phyloP scores from a whole-genome alignment of 2,329 filamentous ascomycete genomes.

The Ophiostoma australiae region DNA sequence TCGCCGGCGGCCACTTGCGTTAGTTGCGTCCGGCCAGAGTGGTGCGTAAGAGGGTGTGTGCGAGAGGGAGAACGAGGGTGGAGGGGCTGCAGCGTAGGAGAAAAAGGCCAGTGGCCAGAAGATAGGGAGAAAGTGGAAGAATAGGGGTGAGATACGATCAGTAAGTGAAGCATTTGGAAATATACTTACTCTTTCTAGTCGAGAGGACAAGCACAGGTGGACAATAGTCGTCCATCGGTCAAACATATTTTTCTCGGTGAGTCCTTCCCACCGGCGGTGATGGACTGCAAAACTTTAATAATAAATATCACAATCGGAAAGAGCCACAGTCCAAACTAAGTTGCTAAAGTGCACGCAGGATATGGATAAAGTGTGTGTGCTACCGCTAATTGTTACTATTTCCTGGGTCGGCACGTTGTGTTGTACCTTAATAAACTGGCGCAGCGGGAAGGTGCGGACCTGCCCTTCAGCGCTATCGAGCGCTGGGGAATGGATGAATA shows the following conservation, averaged over 20 bases:
- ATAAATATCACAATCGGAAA: not conserved
- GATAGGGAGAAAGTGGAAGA: not conserved
- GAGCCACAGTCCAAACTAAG: not conserved
- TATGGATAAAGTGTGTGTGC: conserved; percentile 9
- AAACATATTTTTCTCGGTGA: conserved; percentile 8
- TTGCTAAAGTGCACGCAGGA: conserved; percentile 3
- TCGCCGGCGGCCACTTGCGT: conserved; percentile 21
- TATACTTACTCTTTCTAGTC: not conserved
- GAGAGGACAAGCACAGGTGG: not conserved
- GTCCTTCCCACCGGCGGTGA: not conserved
- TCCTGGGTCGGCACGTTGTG: conserved; percentile 7
- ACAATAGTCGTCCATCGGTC: not conserved
- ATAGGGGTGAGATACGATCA: not conserved
- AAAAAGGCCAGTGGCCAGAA: conserved; percentile 4
- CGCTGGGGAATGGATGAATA: conserved; percentile 10
- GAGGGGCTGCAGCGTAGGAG: conserved; percentile 18
- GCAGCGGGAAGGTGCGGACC: conserved; percentile 22
- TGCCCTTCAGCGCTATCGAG: conserved; percentile 14
- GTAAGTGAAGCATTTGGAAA: not conserved
- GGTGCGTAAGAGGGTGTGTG: conserved; percentile 19
- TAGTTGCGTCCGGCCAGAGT: conserved; percentile 23
- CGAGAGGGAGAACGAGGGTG: conserved; percentile 14
- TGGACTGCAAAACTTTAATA: not conserved
- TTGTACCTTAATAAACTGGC: conserved; percentile 3
- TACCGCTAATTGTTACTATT: not conserved